Conservation (phyloP, 345 rosid species). For the Xanthoceras sorbifolium region DNA sequence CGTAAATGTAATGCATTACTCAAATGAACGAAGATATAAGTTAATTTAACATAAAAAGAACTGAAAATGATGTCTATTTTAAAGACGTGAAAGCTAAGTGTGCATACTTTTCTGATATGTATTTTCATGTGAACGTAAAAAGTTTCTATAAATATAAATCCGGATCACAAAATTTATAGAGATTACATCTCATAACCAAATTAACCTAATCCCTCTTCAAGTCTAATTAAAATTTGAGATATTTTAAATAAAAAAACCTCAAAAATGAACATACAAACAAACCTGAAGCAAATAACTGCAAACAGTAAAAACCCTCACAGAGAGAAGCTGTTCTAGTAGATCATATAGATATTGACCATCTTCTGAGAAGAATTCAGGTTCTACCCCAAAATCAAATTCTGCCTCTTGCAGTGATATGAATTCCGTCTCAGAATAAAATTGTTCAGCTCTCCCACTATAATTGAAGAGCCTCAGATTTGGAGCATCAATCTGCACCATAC, state of each 20-base stretch:
- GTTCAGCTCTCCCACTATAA: constrained; percentile 29
- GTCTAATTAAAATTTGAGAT: background rate
- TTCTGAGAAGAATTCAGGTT: constrained; percentile 24
- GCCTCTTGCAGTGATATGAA: constrained; percentile 22
- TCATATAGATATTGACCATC: constrained; percentile 19
- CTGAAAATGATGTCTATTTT: no score
- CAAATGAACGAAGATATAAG: no score
- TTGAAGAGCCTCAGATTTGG: constrained; percentile 32
- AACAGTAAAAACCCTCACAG: constrained; percentile 26
- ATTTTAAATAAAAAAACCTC: background rate
- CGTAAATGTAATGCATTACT: no score
- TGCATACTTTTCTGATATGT: no score
- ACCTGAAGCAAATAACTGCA: constrained; percentile 45
- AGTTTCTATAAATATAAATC: no score
- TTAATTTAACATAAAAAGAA: no score
- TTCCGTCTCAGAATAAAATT: constrained; percentile 14
- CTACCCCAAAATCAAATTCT: constrained; percentile 37
- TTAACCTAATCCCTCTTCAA: background rate
- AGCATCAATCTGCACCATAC: constrained; percentile 17
- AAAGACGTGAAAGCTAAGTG: no score
- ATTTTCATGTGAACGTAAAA: no score
- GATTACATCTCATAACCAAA: no score
- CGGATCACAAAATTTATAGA: no score
- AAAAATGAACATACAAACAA: background rate
- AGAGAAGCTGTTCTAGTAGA: constrained; percentile 21